Percentiles rank a stretch among this genome's conserved stretches.
These are phyloP conservation scores for Discostella stelligera DNA, from an alignment of 352 stramenopile species.

Conservation along the genomic window DNA sequence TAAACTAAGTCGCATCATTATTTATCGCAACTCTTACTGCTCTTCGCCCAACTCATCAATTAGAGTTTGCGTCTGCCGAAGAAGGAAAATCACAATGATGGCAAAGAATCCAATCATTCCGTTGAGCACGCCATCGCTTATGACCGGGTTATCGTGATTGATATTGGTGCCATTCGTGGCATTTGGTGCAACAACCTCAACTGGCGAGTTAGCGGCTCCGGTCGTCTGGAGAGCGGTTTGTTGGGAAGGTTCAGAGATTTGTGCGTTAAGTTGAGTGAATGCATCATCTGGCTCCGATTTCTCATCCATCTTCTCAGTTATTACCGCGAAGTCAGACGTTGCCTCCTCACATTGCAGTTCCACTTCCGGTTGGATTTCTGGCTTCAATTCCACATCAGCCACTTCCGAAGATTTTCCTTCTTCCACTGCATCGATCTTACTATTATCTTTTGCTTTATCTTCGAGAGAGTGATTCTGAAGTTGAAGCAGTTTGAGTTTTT, in stretches of 20 bases:
- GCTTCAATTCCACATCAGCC: not conserved
- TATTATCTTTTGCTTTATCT: not conserved
- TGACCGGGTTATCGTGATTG: constrained; percentile 9
- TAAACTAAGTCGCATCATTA: not conserved
- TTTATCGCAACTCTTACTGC: not conserved
- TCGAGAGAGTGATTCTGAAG: constrained; percentile 43
- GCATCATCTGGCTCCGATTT: not conserved
- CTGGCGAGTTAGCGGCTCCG: not conserved
- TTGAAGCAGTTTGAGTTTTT: constrained; percentile 66
- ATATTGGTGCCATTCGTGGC: no score
- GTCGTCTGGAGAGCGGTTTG: not conserved
- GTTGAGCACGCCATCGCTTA: constrained; percentile 40
- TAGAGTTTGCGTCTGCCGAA: constrained; percentile 28
- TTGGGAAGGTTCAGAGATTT: not conserved
- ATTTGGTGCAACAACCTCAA: no score
- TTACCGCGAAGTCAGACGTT: not conserved
- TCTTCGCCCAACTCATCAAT: constrained; percentile 28
- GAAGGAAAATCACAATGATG: constrained; percentile 26
- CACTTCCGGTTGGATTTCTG: not conserved
- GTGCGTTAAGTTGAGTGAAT: not conserved
- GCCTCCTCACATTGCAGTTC: not conserved
- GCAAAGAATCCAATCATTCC: constrained; percentile 43
- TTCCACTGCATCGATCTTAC: not conserved
- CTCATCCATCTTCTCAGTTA: not conserved
- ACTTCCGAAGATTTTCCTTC: not conserved